Conservation (phyloP, 1,284 basidiomycete genomes). For the Abortiporus biennis region DNA sequence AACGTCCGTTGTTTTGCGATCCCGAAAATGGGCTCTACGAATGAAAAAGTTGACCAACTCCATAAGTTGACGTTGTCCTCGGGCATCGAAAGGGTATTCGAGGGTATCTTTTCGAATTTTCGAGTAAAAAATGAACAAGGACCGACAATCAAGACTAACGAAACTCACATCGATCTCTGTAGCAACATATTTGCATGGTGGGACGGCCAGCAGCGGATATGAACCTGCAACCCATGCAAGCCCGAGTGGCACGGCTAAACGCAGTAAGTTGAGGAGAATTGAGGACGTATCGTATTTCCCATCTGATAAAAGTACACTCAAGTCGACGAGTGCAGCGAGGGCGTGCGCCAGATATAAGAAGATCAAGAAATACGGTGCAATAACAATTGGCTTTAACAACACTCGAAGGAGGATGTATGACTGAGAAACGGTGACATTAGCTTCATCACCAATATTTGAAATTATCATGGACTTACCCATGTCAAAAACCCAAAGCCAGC, state of each 20-base stretch:
- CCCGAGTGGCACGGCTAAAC: conserved; percentile 27
- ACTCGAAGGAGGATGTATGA: conserved; percentile 36
- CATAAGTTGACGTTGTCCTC: conserved; percentile 75
- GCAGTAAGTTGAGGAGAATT: conserved; percentile 24
- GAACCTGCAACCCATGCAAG: conserved; percentile 49
- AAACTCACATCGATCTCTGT: conserved; percentile 35
- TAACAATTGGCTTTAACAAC: conserved; percentile 34
- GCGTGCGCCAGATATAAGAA: conserved; percentile 34
- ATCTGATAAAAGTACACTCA: conserved; percentile 22
- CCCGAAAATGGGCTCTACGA: conserved; percentile 65
- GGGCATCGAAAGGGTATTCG: conserved; percentile 44
- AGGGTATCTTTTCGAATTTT: conserved; percentile 36
- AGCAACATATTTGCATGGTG: conserved; percentile 44
- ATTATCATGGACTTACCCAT: conserved; percentile 19
- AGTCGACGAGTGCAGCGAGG: conserved; percentile 29
- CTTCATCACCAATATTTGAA: neutral
- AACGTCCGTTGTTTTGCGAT: conserved; percentile 53
- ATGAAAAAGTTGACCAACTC: conserved; percentile 75
- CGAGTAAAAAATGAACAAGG: neutral
- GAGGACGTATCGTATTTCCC: conserved; percentile 9
- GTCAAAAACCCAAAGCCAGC: conserved; percentile 17
- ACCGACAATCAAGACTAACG: neutral
- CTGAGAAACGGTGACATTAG: conserved; percentile 22
- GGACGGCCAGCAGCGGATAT: conserved; percentile 38
- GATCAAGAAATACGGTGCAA: conserved; percentile 48